A percentile compares a stretch with the other conserved stretches of the same genome.
These are phyloP conservation scores for Backusella parvicylindrica DNA, from an alignment of 192 early-diverging fungal genomes.

Conservation along the genomic window DNA sequence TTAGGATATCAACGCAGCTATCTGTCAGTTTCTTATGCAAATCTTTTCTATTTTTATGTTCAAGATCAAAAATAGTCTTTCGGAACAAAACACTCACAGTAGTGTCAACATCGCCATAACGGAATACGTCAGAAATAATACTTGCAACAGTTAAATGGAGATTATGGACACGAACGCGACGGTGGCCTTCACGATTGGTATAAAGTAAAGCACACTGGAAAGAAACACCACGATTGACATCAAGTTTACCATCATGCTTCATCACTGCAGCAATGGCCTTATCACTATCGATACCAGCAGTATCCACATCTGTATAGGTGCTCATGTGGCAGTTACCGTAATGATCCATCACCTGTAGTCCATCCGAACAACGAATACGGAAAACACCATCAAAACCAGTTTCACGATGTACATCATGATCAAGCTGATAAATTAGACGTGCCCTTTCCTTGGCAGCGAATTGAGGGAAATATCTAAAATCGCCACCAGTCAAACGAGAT, in stretches of 20 bases:
- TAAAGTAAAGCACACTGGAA: constrained; percentile 97
- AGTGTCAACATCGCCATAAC: constrained; percentile 89
- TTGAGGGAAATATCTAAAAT: constrained; percentile 75
- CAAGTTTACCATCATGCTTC: constrained; percentile 90
- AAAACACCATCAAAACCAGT: constrained; percentile 89
- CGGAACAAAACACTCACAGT: constrained; percentile 85
- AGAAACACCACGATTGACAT: constrained; percentile 78
- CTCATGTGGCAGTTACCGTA: constrained; percentile 96
- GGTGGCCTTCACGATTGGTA: constrained; percentile 86
- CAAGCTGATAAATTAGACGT: constrained; percentile 74
- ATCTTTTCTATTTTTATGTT: constrained; percentile 37
- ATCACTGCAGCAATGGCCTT: constrained; percentile 85
- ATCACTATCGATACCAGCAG: constrained; percentile 86
- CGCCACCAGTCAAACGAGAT: constrained; percentile 85
- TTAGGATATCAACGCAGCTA: constrained; percentile 83
- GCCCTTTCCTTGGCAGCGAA: constrained; percentile 79
- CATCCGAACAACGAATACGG: constrained; percentile 88
- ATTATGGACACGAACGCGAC: constrained; percentile 93
- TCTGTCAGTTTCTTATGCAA: constrained; percentile 86
- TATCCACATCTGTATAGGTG: constrained; percentile 89
- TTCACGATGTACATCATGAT: constrained; percentile 63
- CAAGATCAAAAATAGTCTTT: constrained; percentile 39
- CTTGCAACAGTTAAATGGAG: constrained; percentile 75
- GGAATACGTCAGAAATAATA: constrained; percentile 83
- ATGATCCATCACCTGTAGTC: constrained; percentile 83